Conservation (phyloP, 2,329 filamentous ascomycete species). For the Penicillium concentricum region DNA sequence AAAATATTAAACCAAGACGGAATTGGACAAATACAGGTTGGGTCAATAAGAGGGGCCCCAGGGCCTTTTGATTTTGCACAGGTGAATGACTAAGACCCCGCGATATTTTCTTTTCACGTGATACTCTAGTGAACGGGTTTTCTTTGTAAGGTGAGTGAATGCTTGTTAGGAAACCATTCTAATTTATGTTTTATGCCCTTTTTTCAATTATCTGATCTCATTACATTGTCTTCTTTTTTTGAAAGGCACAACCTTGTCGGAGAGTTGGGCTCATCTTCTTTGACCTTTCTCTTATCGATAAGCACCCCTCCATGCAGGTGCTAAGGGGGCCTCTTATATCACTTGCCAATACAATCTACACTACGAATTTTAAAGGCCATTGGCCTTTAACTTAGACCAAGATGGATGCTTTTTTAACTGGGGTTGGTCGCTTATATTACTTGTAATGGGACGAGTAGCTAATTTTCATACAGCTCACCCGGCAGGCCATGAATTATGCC, state of each 20-base stretch:
- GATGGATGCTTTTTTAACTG: conserved; percentile 71
- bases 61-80: conserved; percentile 24
- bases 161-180: background rate
- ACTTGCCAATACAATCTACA: conserved; percentile 5
- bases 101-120: conserved; percentile 20
- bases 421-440: conserved; percentile 44
- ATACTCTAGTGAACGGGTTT: background rate
- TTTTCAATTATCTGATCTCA: background rate
- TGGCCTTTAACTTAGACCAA: conserved; percentile 24
- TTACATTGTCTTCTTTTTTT: background rate
- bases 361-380: background rate
- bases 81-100: conserved; percentile 24
- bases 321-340: conserved; percentile 2
- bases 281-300: conserved; percentile 13
- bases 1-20: conserved; percentile 21
- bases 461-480: conserved; percentile 53
- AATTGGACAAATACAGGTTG: conserved; percentile 17
- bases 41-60: conserved; percentile 22
- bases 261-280: conserved; percentile 1
- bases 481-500: conserved; percentile 88
- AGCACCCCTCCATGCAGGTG: conserved; percentile 3
- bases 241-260: background rate
- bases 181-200: background rate
- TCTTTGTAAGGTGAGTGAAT: background rate
- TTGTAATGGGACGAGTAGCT: conserved; percentile 16